Base-by-base conservation (phyloP, 306 rosid genomes). In the Gleditsia sinensis region DNA sequence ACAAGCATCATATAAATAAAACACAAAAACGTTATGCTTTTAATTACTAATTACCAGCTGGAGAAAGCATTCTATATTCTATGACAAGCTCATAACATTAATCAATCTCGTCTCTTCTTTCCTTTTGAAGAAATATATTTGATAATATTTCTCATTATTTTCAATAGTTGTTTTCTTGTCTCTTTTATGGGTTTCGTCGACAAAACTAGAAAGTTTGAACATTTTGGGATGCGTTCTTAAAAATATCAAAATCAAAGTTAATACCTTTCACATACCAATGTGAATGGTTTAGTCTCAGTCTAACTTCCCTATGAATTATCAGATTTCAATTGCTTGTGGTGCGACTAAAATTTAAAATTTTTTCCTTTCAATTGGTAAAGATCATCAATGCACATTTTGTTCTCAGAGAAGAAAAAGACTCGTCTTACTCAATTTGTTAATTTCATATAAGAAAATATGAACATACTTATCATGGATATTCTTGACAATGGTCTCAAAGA, bases 231-330 rank as follows among this genome's bases (percentile, higher is more conserved):
- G 30, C 20, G 2, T 3, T 57, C 43, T 48, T 21, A 23, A 33
- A 49, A 50, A 13, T 45, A 40, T 50, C 40, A 53, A 77, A 77
- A 19, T 77, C 50, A 36, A 51, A 39, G 55, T 25, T 27, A 28
- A 69, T 34, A 25, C 36, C 70, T 50, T 7, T 40, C 46, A 40
- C 37, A 70, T 20, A 57, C 23, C 17, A 49, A 69, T 20, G 32
- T 13, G 48, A 78, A 37, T 28, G 30, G 72, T 61, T 77, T 32
- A n/a, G 58, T 37, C 11, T 64, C 55, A n/a, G 7, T 7, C 9
- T 16, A 21, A 8, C 2, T 20, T 19, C 51, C 51, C 51, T 5
- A 46, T 46, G 4, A n/a, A 19, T 49, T 17, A 17, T 49, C 55
- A 19, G 55, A 17, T 49, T 17, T 49, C 55, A 17, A 17, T 24